A percentile compares a stretch with the other conserved stretches of the same genome.
Evolutionary conservation across 139 green algal species (phyloP).

Genomic region (Spirogloea muscicola): DNA sequence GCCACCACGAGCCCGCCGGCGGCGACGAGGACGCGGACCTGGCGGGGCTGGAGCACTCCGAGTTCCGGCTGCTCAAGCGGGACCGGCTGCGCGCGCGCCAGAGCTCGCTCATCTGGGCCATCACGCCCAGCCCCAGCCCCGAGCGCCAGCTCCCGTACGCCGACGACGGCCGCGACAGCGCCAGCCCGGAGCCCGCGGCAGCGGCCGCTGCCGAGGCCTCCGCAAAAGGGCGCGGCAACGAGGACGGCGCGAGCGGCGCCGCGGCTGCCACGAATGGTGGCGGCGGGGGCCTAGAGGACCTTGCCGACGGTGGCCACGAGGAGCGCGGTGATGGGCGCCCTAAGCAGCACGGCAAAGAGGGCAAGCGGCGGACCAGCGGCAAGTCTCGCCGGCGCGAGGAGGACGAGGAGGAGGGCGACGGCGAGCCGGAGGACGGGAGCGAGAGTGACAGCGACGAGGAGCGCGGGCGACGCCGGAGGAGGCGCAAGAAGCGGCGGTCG

Average conservation of each 20-base stretch:
- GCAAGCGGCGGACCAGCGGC: no score
- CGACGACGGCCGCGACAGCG: not conserved
- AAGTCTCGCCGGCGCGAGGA: no score
- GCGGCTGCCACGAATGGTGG: no score
- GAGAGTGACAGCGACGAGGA: conserved; percentile 5
- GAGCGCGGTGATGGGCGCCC: no score
- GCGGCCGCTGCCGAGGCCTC: no score
- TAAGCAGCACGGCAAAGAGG: no score
- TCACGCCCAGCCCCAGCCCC: conserved; percentile 16
- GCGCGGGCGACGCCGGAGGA: no score
- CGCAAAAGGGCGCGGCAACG: no score
- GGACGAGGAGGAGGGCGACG: not conserved
- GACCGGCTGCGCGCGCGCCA: conserved; percentile 4
- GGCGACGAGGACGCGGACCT: conserved; percentile 14
- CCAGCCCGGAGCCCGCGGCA: not conserved
- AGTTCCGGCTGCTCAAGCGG: conserved; percentile 12
- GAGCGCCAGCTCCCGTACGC: not conserved
- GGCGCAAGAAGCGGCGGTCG: no score
- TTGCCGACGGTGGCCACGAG: not conserved
- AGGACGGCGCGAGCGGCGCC: no score
- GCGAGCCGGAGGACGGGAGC: not conserved
- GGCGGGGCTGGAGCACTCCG: conserved; percentile 17
- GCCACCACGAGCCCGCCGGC: no score
- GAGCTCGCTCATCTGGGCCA: conserved; percentile 7
- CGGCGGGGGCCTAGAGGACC: no score